Evolutionary conservation across 179 eudicot genomes (phyloP), one percentile per base, ranked within the genome.

Genomic region (Beta corolliflora): DNA sequence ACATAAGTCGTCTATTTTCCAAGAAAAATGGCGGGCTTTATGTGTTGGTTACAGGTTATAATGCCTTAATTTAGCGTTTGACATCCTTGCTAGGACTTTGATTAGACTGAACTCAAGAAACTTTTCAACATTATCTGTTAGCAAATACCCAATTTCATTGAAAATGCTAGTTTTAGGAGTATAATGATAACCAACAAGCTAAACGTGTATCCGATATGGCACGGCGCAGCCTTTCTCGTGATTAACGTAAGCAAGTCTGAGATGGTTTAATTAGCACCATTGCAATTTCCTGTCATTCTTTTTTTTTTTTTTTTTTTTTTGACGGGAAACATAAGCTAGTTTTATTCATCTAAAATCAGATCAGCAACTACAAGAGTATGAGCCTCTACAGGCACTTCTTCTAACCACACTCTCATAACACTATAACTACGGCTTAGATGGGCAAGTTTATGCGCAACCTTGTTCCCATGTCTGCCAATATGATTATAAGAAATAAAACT

Each of bases 51-150:
- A 77, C 63, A 13, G 41, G 16, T n/a, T 45, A 54, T 58, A 61
- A 61, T 63, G 58, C 74, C 81, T 81, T 16, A 69, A 77, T 64
- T 71, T 81, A 81, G 67, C 46, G 84, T 46, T 81, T 77, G 79
- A 84, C 86, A 77, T 80, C 71, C 74, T 76, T 64, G 12, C 18
- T 19, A 54, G 29, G 59, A 79, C 58, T 60, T 76, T 41, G 73
- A 70, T 67, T 83, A 53, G 16, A 74, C 10, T 75, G 12, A 68
- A 79, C 80, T 48, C 77, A 8, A 71, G 79, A 50, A 83, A 69
- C 64, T 67, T 75, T 8, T 70, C 60, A 55, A 69, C 9, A 63
- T 29, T 63, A 63, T 23, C 11, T 63, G 31, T 59, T 52, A 50
- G 71, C 52, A 71, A 16, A 71, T 23, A 70, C 4, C 53, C 25